A percentile compares a stretch with the other conserved stretches of the same genome.
Evolutionary conservation across 1,284 basidiomycete species (phyloP).

Genomic region (Moesziomyces globuligerus): DNA sequence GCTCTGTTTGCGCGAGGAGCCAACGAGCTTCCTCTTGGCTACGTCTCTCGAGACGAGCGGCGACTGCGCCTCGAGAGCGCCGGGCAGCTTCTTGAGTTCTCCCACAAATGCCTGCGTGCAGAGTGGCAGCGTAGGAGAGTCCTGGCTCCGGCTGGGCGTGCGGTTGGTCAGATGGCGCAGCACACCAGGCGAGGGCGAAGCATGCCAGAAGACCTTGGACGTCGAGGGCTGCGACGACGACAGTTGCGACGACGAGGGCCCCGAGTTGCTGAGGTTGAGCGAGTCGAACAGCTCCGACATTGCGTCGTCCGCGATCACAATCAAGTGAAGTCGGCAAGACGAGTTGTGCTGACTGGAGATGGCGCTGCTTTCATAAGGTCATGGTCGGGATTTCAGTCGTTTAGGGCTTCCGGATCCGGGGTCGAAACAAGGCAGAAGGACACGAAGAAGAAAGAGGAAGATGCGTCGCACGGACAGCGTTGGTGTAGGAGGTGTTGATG

Average conservation of each 20-base stretch:
- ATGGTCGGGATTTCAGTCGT: neutral
- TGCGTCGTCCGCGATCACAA: neutral
- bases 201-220: constrained; percentile 49
- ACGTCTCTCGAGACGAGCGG: constrained; percentile 25
- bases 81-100: constrained; percentile 40
- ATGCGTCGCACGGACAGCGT: neutral
- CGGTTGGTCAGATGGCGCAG: constrained; percentile 30
- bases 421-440: neutral
- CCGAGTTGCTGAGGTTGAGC: constrained; percentile 38
- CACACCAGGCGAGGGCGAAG: constrained; percentile 41
- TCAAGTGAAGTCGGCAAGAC: neutral
- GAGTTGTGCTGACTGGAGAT: neutral
- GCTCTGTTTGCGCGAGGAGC: neutral
- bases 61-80: constrained; percentile 25
- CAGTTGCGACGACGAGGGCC: constrained; percentile 38
- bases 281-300: constrained; percentile 55
- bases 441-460: neutral
- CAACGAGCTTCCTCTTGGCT: constrained; percentile 24
- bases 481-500: neutral
- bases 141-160: constrained; percentile 36
- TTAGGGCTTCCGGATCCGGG: neutral
- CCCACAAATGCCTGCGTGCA: constrained; percentile 50
- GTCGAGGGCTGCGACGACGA: constrained; percentile 45
- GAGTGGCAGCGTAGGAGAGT: constrained; percentile 37
- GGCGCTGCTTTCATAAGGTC: neutral